Conservation (phyloP, 1,139 yeast genomes). For the Suhomyces bokatorum region DNA sequence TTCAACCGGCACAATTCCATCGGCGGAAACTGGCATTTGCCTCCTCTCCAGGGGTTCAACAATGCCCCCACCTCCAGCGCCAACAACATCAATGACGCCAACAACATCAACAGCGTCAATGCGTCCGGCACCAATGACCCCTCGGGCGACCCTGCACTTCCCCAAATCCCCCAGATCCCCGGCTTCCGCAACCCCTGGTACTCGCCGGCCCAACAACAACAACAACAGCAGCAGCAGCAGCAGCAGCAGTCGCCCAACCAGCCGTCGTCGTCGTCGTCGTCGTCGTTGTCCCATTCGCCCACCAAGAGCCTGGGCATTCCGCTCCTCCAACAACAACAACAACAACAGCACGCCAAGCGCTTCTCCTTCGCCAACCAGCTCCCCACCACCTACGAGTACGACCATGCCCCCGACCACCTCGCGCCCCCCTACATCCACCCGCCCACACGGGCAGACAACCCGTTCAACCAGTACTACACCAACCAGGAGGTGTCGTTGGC, state of each 20-base stretch:
- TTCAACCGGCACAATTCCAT: conserved; percentile 42
- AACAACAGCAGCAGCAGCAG: no score
- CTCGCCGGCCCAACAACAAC: conserved; percentile 25
- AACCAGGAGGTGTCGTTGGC: conserved; percentile 38
- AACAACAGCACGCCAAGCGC: conserved; percentile 40
- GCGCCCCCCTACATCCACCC: conserved; percentile 42
- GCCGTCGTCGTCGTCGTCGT: no score
- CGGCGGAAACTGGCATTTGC: conserved; percentile 46
- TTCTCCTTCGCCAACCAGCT: conserved; percentile 47
- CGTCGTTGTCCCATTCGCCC: no score
- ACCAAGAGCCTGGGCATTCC: conserved; percentile 14
- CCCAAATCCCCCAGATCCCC: conserved; percentile 18
- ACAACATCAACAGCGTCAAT: no score
- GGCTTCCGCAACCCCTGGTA: conserved; percentile 53
- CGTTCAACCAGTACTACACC: conserved; percentile 48
- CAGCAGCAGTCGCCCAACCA: no score
- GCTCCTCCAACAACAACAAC: conserved; percentile 13
- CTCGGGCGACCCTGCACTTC: conserved; percentile 11
- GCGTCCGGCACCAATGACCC: conserved; percentile 5
- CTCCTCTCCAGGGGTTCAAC: conserved; percentile 27
- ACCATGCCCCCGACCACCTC: conserved; percentile 18
- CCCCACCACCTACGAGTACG: conserved; percentile 55
- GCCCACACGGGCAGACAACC: conserved; percentile 51
- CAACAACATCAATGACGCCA: no score
- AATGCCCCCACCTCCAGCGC: not conserved